Base-by-base conservation (phyloP, 2,329 filamentous ascomycete genomes). In the Lachnellula hyalina region DNA sequence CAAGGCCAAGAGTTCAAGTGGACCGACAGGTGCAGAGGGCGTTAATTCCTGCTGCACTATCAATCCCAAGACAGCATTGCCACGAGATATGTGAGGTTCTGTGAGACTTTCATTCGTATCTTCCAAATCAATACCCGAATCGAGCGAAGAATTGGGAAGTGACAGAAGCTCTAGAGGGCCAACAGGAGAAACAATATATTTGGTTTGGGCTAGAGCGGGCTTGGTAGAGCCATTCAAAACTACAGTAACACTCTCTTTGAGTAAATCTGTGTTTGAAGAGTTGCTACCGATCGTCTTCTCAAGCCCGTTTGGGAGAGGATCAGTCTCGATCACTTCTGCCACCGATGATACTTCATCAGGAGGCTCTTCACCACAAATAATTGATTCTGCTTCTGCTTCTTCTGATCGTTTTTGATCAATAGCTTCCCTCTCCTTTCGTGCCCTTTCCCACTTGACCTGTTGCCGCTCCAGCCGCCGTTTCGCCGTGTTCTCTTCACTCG, bases 371-470 rank as follows among this genome's bases (percentile, higher is more conserved):
- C 9, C n/a, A 15, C 41, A 19, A 44, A 44, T 28, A 23, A 36
- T 49, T 34, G n/a, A 45, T 42, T 42, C 54, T 35, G 54, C 57
- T 38, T 55, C 52, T 44, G 64, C 60, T 67, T 86, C 82, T 57
- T 80, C 76, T 54, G 77, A 76, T 36, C 85, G 75, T 55, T 85
- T 89, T 66, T 85, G 80, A 60, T 92, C 85, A 60, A 97, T 89
- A 11, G 84, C 87, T 67, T 96, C 87, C 63, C 90, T 84, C 70
- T 96, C 91, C 51, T 86, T 83, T 60, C 88, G 85, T n/a, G 94
- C 94, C 64, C 94, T 81, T 69, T 97, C 92, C 75, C 94, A 85
- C 73, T 99, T 99, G 72, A 89, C 85, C 65, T 89, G 81, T 57
- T 85, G 85, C 46, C 94, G 84, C 70, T 96, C 90, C 61, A 89